These are phyloP conservation scores for Rhodotorula toruloides DNA, from an alignment of 768 basidiomycete species.

Conservation along the genomic window DNA sequence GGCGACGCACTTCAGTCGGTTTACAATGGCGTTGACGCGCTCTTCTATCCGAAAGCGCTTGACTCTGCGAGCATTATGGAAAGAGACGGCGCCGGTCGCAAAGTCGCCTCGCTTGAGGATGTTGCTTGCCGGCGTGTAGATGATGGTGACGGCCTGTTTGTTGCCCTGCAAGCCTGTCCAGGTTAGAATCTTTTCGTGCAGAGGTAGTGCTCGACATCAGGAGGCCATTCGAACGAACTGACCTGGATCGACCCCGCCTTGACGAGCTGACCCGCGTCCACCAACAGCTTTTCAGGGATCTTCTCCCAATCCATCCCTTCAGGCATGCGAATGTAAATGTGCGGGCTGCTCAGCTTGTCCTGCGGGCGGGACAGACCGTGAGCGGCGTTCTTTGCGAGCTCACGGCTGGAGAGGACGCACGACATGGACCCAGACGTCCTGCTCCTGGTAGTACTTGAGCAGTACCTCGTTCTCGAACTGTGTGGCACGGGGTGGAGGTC, in stretches of 20 bases:
- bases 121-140: conserved; percentile 88
- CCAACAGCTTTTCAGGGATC: conserved; percentile 71
- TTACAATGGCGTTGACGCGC: conserved; percentile 83
- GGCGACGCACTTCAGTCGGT: conserved; percentile 60
- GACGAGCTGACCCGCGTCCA: conserved; percentile 87
- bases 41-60: conserved; percentile 73
- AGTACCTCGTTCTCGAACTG: conserved; percentile 66
- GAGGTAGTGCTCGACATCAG: background rate
- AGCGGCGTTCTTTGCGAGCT: background rate
- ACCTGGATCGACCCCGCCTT: conserved; percentile 98
- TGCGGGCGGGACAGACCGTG: background rate
- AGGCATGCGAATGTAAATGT: conserved; percentile 90
- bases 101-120: conserved; percentile 98
- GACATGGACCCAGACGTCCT: conserved; percentile 75
- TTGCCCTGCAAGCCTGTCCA: conserved; percentile 57
- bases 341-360: conserved; percentile 72
- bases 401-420: too few relatives aligned
- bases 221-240: conserved; percentile 42
- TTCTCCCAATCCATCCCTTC: conserved; percentile 75
- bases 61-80: conserved; percentile 81
- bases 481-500: background rate
- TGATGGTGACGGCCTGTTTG: conserved; percentile 84
- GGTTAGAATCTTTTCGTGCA: too few relatives aligned
- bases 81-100: conserved; percentile 93
- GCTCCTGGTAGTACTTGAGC: conserved; percentile 65